A percentile compares a stretch with the other conserved stretches of the same genome.
These are phyloP conservation scores for Hypoxylon sp. DNA, from an alignment of 2,329 filamentous ascomycete species.

Conservation along the genomic window DNA sequence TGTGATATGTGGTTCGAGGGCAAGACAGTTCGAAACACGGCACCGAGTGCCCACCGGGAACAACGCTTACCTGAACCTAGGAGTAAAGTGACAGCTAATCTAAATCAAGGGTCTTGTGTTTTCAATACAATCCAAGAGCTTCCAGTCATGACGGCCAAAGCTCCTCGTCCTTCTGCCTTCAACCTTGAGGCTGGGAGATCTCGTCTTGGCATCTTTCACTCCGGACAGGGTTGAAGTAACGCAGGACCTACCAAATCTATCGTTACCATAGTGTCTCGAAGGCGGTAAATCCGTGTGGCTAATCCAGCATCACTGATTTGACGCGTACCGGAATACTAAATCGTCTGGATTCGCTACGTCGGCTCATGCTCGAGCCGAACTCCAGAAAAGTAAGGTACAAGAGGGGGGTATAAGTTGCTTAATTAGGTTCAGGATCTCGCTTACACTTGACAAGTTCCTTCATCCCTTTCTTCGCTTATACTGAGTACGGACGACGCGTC, in stretches of 20 bases:
- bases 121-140: slow-evolving; percentile 19
- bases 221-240: slow-evolving; percentile 28
- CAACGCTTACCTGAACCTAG: not conserved
- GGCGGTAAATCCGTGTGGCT: slow-evolving; percentile 38
- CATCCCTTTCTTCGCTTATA: slow-evolving; percentile 36
- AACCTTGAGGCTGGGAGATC: slow-evolving; percentile 33
- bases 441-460: slow-evolving; percentile 37
- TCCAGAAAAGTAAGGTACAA: slow-evolving; percentile 32
- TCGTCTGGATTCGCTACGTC: slow-evolving; percentile 28
- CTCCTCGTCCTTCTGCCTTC: slow-evolving; percentile 1
- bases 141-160: slow-evolving; percentile 7
- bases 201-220: slow-evolving; percentile 28
- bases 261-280: slow-evolving; percentile 26
- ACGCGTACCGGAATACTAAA: slow-evolving; percentile 29
- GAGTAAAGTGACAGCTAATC: slow-evolving; percentile 4
- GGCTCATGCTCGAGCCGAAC: slow-evolving; percentile 35
- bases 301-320: slow-evolving; percentile 23
- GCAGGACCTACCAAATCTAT: slow-evolving; percentile 20
- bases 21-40: slow-evolving; percentile 34
- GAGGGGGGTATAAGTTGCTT: slow-evolving; percentile 33
- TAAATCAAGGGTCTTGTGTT: slow-evolving; percentile 11
- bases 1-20: slow-evolving; percentile 13
- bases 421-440: slow-evolving; percentile 44
- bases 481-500: slow-evolving; percentile 34
- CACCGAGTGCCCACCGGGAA: slow-evolving; percentile 3